Base-by-base conservation (phyloP, 163 green algal species). In the Chlorella variabilis region DNA sequence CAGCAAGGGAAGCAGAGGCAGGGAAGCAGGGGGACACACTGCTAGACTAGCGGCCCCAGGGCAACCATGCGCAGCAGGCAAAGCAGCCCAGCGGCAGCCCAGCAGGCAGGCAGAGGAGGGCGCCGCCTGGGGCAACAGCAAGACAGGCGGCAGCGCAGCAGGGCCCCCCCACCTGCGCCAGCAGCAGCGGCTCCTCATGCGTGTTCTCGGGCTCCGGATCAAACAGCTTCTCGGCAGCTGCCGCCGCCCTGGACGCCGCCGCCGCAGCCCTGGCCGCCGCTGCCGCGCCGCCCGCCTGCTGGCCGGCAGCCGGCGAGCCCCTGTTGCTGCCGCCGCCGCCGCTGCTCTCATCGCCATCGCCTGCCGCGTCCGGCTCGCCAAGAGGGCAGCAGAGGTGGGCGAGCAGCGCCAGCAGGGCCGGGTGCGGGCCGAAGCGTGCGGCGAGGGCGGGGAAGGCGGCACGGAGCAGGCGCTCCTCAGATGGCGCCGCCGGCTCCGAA, bases 171-270 rank as follows among this genome's bases (percentile, higher is more conserved):
- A 94, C 82, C 86, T 96, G 93, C 0, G 88, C 89, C 6, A 90
- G 23, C 58, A 96, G 86, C 68, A 96, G 59, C 17, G 87, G 83
- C 87, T 98, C 94, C 77, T 95, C 87, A 59, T 97, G 93, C 34
- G 94, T 92, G 82, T 98, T 98, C 77, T 97, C 94, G 4, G 87
- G 63, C 84, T 98, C 94, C 27, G 88, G 90, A 62, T 98, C 94
- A 85, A 98, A 98, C 38, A 98, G 58, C 77, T 48, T 75, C 45
- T n/a, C 51, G 21, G 68, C 71, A 31, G 45, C 59, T 15, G 21
- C 69, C 45, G 38, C 59, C 73, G 27, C 71, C 51, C 2, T 27
- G 29, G 27, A 51, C 20, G 42, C 29, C 18, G 51, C 54, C 18
- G n/a, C 56, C 33, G 33, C 41, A 51, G 5, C 73, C 42, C 25